Base-by-base conservation (phyloP, 148 eudicot species). In the Vaccinium corymbosum region DNA sequence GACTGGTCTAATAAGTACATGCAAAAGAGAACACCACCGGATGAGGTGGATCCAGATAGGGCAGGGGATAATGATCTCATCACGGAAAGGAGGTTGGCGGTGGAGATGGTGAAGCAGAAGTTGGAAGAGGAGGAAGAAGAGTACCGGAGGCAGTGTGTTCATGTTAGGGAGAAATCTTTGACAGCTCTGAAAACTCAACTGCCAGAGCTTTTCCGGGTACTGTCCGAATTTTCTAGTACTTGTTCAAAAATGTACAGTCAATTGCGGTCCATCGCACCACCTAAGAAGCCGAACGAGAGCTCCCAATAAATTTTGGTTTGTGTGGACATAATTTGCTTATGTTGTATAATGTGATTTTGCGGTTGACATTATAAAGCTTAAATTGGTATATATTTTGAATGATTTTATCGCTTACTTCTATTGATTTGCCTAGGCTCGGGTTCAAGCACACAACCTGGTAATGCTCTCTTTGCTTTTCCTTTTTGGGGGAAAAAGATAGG, bases 131-230 rank as follows among this genome's bases (percentile, higher is more conserved):
- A 91, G 6, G 93, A 88, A 62, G 94, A 94, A 76, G 84, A 32
- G 20, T 97, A 95, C 82, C 87, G 87, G 83, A 88, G 81, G 85
- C 92, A 88, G 49, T 91, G 95, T 71, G 22, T 86, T 77, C 97
- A 97, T 17, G 98, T 97, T 50, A 89, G 99, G 86, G 94, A 97
- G 52, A 97, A 97, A 87, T 89, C 97, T 7, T 85, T 93, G 85
- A 66, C 90, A 6, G 95, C 89, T 86, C 89, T 94, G 25, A 97
- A 90, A 86, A 87, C 90, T 29, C 90, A 91, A 16, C 84, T 97
- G 87, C 98, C 97, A 0, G 99, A 94, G 85, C 87, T 97, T 83
- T 97, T 97, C 78, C 85, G 89, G 71, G 90, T 92, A 19, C 71
- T 97, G 83, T 84, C 87, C 0, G 93, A 91, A 4, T 93, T 94